A percentile compares a stretch with the other conserved stretches of the same genome.
These are phyloP conservation scores for Boletellus emodensis DNA, from an alignment of 768 basidiomycete species.

Conservation along the genomic window DNA sequence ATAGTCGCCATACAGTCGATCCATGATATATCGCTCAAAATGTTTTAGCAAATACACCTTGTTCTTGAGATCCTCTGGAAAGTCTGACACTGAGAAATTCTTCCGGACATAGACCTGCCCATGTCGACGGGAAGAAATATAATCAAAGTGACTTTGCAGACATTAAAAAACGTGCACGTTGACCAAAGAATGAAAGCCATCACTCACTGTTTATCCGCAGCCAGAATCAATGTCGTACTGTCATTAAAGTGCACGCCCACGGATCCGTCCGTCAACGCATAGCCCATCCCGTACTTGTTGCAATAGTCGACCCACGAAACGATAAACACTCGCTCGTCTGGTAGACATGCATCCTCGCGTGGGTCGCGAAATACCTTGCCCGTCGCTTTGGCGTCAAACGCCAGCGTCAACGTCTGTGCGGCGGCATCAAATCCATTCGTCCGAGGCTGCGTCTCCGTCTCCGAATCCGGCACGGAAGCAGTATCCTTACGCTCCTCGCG, in stretches of 20 bases:
- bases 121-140: slow-evolving; percentile 64
- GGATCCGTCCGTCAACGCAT: slow-evolving; percentile 91
- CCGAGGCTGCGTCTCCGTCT: slow-evolving; percentile 27
- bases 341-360: slow-evolving; percentile 48
- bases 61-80: slow-evolving; percentile 79
- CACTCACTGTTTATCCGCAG: slow-evolving; percentile 80
- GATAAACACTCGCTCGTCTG: slow-evolving; percentile 81
- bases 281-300: slow-evolving; percentile 99
- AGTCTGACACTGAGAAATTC: slow-evolving; percentile 61
- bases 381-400: slow-evolving; percentile 63
- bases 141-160: slow-evolving; percentile 78
- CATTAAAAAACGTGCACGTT: background rate
- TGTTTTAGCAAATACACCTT: slow-evolving; percentile 92
- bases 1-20: slow-evolving; percentile 79
- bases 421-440: slow-evolving; percentile 67
- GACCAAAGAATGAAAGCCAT: background rate
- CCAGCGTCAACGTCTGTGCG: slow-evolving; percentile 45
- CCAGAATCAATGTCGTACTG: slow-evolving; percentile 79
- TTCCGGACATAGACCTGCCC: slow-evolving; percentile 70
- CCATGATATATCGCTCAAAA: slow-evolving; percentile 94
- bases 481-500: slow-evolving; percentile 21
- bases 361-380: slow-evolving; percentile 70
- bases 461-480: slow-evolving; percentile 11
- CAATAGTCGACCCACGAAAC: slow-evolving; percentile 99
- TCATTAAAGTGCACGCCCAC: slow-evolving; percentile 98